Base-by-base conservation (phyloP, 2,329 filamentous ascomycete genomes). In the Lachnellula cervina region DNA sequence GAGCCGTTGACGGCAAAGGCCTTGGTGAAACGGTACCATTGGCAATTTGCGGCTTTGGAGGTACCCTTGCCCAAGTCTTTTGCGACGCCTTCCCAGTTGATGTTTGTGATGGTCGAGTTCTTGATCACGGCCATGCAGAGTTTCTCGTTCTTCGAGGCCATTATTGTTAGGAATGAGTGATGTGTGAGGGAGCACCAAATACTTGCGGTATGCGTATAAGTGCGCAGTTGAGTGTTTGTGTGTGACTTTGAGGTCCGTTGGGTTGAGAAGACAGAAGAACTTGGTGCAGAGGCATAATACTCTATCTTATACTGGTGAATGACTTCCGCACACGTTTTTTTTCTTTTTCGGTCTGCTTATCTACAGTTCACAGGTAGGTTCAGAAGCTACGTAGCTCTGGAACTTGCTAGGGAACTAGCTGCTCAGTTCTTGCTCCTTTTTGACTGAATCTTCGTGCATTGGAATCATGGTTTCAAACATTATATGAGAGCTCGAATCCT, bases 91-190 rank as follows among this genome's bases (percentile, higher is more conserved):
- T 46, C 44, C 44, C 44, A 46, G 23, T 46, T 17, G 44, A 46
- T 46, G 9, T 46, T 17, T 9, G 11, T 46, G 8, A 46, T 9
- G 5, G 19, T 46, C 8, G 21, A 46, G 44, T 32, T 46, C 23
- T 46, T 46, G 44, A 46, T 46, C 4, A 46, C n/a, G n/a, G 44
- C 44, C 44, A 46, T 46, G 44, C 44, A 46, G 21, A 46, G 44
- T 23, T 46, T 46, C 11, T 46, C 44, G 23, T 46, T 25, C 5
- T 28, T 46, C 37, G 37, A 16, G 2, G 44, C 19, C 44, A 46
- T 46, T 4, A 23, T 46, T 5, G 5, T 17, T 11, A 8, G 2
- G 28, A 11, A 9, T 11, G 28, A 32, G 28, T n/a, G 17, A 7
- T 28, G 44, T n/a, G 44, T 32, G n/a, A 13, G 8, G 7, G n/a